Base-by-base conservation (phyloP, 2,329 filamentous ascomycete species). In the Penicillium sp. region DNA sequence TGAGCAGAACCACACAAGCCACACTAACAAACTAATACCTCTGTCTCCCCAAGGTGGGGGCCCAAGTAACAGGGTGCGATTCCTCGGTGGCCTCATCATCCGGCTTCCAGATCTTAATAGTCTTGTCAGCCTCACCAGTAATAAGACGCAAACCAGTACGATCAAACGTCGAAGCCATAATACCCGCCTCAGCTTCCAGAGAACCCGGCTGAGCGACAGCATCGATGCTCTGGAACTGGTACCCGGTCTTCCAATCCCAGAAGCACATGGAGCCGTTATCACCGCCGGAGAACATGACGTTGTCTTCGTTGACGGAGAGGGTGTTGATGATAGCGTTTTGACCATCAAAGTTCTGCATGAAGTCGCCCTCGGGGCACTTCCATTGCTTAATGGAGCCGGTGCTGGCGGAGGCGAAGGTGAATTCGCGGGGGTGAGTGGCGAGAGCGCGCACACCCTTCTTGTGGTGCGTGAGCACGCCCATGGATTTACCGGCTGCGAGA, bases 311-410 rank as follows among this genome's bases (percentile, higher is more conserved):
- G 29, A 93, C 88, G 38, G 88, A 80, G 40, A 98, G 74, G 0
- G 89, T 89, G 71, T 98, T 98, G 74, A 98, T 91, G 67, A 98
- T 94, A 53, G 88, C 82, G 63, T 96, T 96, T 64, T 97, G 91
- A 5, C 91, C 91, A 38, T 95, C 88, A 63, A 97, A 97, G 66
- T 97, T 97, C 69, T 96, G 90, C 93, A 98, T 98, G 67, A 98
- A 97, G 13, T 88, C 88, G 33, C 91, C 94, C 66, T 96, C 89
- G 1, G 94, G 94, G 59, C 90, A 97, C 69, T 97, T 96, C 91
- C 93, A 98, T 72, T 98, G 93, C 76, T 98, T 98, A 72, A 98
- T 96, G 66, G 87, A 90, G 24, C 87, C 86, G 0, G 91, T 90
- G 63, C 88, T 95, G 38, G 86, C 93, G 53, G 82, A 89, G 4